Percentiles rank a stretch among this genome's conserved stretches.
Conservation (phyloP, 371 early-diverging fungal genomes). For the Actinomortierella wolfii region DNA sequence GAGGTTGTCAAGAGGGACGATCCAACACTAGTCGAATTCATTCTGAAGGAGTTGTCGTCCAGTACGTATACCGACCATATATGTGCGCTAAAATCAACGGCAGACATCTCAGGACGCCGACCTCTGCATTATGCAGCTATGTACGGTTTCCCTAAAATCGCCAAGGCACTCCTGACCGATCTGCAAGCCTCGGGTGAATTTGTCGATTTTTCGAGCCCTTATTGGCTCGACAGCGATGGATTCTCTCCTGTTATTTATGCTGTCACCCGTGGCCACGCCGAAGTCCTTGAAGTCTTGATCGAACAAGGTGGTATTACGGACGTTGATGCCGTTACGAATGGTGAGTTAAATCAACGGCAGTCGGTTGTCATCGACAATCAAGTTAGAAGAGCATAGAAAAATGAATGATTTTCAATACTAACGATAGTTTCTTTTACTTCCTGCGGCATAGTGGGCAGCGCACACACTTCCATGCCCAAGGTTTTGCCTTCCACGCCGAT, state of each 20-base stretch:
- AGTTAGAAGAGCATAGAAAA: neutral
- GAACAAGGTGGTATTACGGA: conserved; percentile 58
- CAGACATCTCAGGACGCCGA: conserved; percentile 67
- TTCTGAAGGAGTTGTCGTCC: conserved; percentile 35
- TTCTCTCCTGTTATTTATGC: conserved; percentile 73
- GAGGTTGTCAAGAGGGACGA: conserved; percentile 21
- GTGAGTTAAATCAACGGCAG: conserved; percentile 2
- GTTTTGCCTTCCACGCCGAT: conserved; percentile 28
- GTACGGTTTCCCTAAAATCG: conserved; percentile 53
- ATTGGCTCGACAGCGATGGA: conserved; percentile 72
- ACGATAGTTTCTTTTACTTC: neutral
- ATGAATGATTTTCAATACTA: neutral
- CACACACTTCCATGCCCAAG: conserved; percentile 25
- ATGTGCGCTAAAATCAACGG: conserved; percentile 32
- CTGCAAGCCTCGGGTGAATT: conserved; percentile 53
- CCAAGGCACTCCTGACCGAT: conserved; percentile 52
- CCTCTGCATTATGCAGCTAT: conserved; percentile 76
- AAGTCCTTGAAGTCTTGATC: conserved; percentile 56
- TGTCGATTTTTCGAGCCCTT: conserved; percentile 48
- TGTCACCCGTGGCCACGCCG: conserved; percentile 63
- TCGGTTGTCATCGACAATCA: neutral
- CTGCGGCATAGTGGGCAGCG: conserved; percentile 5
- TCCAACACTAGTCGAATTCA: conserved; percentile 35
- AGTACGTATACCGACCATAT: conserved; percentile 25
- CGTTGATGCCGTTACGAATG: conserved; percentile 50